Conservation (phyloP, 2,329 filamentous ascomycete species). For the Xylaria sp. region DNA sequence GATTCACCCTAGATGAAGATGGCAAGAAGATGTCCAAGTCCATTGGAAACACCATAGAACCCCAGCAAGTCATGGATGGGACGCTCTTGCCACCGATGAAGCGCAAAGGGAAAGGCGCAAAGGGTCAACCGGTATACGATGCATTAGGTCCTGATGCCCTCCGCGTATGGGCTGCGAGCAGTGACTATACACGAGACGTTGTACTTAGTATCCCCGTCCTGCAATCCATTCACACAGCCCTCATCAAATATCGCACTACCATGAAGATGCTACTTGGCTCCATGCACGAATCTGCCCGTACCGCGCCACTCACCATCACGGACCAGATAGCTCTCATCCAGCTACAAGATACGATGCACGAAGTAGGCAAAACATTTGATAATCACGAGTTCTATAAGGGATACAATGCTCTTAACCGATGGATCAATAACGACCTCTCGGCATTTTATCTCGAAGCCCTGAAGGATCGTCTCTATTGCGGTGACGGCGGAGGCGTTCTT, state of each 20-base stretch:
- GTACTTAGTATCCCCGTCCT: conserved; percentile 82
- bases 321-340: conserved; percentile 84
- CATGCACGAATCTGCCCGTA: conserved; percentile 65
- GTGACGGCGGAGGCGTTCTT: conserved; percentile 71
- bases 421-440: conserved; percentile 84
- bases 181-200: conserved; percentile 91
- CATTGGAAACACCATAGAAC: conserved; percentile 85
- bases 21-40: conserved; percentile 99
- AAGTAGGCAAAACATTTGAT: conserved; percentile 72
- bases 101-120: conserved; percentile 64
- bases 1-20: conserved; percentile 87
- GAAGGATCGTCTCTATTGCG: conserved; percentile 93
- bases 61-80: conserved; percentile 85
- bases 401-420: conserved; percentile 77
- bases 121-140: conserved; percentile 63
- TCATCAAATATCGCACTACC: conserved; percentile 89
- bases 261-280: conserved; percentile 91
- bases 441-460: conserved; percentile 93
- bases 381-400: conserved; percentile 86
- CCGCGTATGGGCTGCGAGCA: conserved; percentile 89
- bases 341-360: conserved; percentile 70
- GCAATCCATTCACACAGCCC: conserved; percentile 75
- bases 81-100: conserved; percentile 77
- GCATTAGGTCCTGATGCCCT: conserved; percentile 86
- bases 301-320: conserved; percentile 63